A percentile compares a stretch with the other conserved stretches of the same genome.
These are phyloP conservation scores for Saturnispora silvae DNA, from an alignment of 805 yeast genomes.

Conservation along the genomic window DNA sequence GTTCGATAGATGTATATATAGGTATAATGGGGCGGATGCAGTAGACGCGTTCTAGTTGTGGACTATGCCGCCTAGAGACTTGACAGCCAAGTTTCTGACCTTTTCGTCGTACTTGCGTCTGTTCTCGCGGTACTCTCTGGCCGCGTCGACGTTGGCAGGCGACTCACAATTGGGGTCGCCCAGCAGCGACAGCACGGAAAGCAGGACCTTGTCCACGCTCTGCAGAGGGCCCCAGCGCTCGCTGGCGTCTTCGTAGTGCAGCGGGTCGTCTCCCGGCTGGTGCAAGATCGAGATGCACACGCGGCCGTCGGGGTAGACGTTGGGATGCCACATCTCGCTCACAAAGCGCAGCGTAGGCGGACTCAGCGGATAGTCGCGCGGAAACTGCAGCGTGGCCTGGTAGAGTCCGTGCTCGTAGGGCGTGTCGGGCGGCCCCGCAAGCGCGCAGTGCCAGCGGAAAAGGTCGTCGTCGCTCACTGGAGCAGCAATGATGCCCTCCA, in stretches of 20 bases:
- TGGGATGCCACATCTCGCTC: constrained; percentile 86
- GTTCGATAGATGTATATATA: too few relatives aligned
- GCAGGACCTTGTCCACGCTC: constrained; percentile 88
- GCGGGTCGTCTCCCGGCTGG: constrained; percentile 95
- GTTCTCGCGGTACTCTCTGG: constrained; percentile 86
- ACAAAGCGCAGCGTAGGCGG: constrained; percentile 58
- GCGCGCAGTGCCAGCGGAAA: constrained; percentile 41
- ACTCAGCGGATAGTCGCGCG: constrained; percentile 42
- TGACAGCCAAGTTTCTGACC: constrained; percentile 51
- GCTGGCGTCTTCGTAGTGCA: constrained; percentile 88
- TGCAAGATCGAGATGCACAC: constrained; percentile 94
- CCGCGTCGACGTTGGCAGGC: constrained; percentile 78
- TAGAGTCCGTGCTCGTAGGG: constrained; percentile 49
- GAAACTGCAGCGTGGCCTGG: constrained; percentile 36
- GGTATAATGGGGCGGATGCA: too few relatives aligned
- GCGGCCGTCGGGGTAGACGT: constrained; percentile 86
- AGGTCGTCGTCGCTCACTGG: constrained; percentile 57
- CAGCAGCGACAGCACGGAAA: constrained; percentile 90
- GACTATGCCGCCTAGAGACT: constrained; percentile 9
- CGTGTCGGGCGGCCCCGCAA: constrained; percentile 46
- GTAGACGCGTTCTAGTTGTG: too few relatives aligned
- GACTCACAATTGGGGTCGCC: constrained; percentile 96
- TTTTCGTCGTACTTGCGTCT: constrained; percentile 53
- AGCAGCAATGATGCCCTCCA: constrained; percentile 93
- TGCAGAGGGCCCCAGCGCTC: constrained; percentile 99